Evolutionary conservation across 768 basidiomycete species (phyloP).

Genomic region (Lentinula lateritia): DNA sequence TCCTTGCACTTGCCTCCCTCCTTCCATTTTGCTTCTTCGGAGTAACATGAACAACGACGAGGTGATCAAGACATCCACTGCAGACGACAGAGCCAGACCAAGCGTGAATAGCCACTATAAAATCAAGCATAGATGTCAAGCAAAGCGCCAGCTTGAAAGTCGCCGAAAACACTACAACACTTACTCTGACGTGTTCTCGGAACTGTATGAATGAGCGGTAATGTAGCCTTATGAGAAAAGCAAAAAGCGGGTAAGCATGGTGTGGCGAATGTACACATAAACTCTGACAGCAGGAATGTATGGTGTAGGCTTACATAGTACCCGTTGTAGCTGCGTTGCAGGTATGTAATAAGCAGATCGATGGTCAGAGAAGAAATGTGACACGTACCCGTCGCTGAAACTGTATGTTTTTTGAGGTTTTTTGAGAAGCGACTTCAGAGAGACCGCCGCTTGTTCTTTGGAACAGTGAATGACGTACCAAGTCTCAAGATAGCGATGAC

Average conservation of each 20-base stretch:
- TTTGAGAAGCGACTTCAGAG: not conserved
- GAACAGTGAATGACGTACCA: conserved; percentile 12
- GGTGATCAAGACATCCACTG: conserved; percentile 46
- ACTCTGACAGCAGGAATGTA: not conserved
- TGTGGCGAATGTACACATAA: not conserved
- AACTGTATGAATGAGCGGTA: conserved; percentile 13
- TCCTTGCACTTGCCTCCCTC: conserved; percentile 26
- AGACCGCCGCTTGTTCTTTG: too few species aligned
- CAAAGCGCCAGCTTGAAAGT: not conserved
- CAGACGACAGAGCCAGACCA: conserved; percentile 43
- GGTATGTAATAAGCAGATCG: too few species aligned
- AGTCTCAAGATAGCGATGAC: conserved; percentile 22
- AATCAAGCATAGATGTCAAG: not conserved
- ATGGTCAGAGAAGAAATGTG: not conserved
- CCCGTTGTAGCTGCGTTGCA: not conserved
- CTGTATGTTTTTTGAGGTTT: not conserved
- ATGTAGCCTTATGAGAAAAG: not conserved
- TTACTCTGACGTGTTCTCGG: conserved; percentile 12
- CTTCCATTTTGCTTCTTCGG: conserved; percentile 28
- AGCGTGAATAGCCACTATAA: conserved; percentile 49
- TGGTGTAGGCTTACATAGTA: not conserved
- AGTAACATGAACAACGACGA: conserved; percentile 37
- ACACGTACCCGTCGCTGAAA: conserved; percentile 24
- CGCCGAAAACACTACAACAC: not conserved
- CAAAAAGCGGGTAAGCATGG: not conserved